phyloP scores from a whole-genome alignment of 2,329 filamentous ascomycete species.

The Phaeosphaeria sp. region DNA sequence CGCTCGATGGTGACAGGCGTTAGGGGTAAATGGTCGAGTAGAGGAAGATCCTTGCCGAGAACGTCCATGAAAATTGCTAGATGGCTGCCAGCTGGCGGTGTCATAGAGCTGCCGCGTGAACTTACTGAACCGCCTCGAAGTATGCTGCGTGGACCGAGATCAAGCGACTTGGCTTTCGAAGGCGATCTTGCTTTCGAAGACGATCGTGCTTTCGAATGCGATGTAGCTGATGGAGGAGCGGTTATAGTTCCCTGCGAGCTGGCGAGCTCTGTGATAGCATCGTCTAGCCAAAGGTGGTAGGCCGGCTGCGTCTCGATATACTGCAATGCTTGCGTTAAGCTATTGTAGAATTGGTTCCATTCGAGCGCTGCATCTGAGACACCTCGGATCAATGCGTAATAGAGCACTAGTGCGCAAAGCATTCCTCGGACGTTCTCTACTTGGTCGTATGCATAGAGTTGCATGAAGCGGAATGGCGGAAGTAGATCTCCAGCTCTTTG shows the following conservation, averaged over 20 bases:
- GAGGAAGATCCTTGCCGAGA: not conserved
- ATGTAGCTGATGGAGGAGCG: no score
- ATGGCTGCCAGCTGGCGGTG: not conserved
- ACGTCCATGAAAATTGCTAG: not conserved
- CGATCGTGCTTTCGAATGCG: no score
- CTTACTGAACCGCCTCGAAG: no score
- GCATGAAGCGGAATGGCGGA: conserved; percentile 19
- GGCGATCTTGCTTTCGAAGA: no score
- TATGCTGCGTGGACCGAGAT: no score
- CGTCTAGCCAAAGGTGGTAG: conserved; percentile 14
- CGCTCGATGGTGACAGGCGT: not conserved
- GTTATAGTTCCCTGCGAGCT: no score
- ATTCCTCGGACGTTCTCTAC: conserved; percentile 6
- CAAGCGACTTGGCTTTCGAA: no score
- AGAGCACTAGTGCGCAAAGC: conserved; percentile 18
- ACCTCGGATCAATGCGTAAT: conserved; percentile 7
- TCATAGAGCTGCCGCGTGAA: not conserved
- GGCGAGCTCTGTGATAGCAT: no score
- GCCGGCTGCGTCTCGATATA: conserved; percentile 4
- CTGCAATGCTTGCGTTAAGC: conserved; percentile 7
- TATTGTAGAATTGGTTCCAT: conserved; percentile 11
- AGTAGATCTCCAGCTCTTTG: conserved; percentile 11
- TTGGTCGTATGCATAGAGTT: conserved; percentile 6
- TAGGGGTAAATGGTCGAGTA: conserved; percentile 1
- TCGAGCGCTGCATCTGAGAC: conserved; percentile 6